Conservation (phyloP, 2,329 filamentous ascomycete genomes). For the Penicillium vulpinum region DNA sequence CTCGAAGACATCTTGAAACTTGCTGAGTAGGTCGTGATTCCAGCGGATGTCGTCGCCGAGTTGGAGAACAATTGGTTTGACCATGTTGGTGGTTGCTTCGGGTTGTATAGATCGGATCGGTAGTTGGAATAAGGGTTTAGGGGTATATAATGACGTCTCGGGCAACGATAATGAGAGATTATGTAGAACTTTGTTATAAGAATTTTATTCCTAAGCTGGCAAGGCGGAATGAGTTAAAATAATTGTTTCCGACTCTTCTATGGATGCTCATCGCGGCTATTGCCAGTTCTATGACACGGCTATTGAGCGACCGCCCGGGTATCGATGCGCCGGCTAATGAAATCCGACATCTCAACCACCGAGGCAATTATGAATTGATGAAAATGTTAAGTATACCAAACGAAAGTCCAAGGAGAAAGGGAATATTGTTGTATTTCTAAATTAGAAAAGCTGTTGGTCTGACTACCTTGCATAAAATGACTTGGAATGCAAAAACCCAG, state of each 20-base stretch:
- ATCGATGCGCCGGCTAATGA: neutral
- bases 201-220: neutral
- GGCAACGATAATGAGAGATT: neutral
- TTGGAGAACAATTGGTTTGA: slow-evolving; percentile 44
- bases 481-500: too few species aligned
- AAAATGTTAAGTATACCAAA: neutral
- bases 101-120: neutral
- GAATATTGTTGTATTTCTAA: too few species aligned
- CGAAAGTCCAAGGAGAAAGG: too few species aligned
- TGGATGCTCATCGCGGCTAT: neutral
- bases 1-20: slow-evolving; percentile 43
- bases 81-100: slow-evolving; percentile 17
- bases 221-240: neutral
- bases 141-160: neutral
- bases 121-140: neutral
- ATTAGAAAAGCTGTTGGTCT: neutral
- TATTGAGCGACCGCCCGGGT: neutral
- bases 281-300: neutral
- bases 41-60: slow-evolving; percentile 52
- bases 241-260: neutral
- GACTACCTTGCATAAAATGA: too few species aligned
- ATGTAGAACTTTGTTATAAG: neutral
- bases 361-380: neutral
- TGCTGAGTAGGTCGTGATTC: slow-evolving; percentile 46
- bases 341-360: neutral